Evolutionary conservation across 2,329 filamentous ascomycete species (phyloP), one percentile per base, ranked within the genome.

Genomic region (Aspergillus pseudoterreus): DNA sequence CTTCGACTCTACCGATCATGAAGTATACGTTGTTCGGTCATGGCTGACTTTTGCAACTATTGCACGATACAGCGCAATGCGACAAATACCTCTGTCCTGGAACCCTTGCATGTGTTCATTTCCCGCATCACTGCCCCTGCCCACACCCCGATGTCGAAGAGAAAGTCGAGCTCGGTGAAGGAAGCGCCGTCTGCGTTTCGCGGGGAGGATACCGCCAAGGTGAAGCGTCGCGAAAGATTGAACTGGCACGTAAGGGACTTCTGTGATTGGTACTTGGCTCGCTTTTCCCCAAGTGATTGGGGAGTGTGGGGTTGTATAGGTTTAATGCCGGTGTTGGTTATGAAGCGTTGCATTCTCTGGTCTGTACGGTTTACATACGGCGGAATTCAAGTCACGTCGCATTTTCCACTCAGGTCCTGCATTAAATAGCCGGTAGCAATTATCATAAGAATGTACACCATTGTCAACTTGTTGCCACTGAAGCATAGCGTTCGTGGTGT

Each of bases 121-220:
- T 95, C 75, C 92, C 94, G 1, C 92, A 97, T 70, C 94, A 99
- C 74, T 99, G 94, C 72, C 94, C 94, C 24, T 99, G 94, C 74
- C 80, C 90, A 2, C 95, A 87, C 76, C 85, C 87, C 1, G 73
- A 78, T 8, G 77, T 87, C 55, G 85, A 92, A 66, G 88, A 92
- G 59, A 94, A 94, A 67, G 82, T 90, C 57, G 89, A 78, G 53
- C 55, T 78, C n/a, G 73, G 71, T 10, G 75, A 78, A 47, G 76
- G 76, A 33, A 77, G 74, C 55, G 71, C 73, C 2, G 59, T 78
- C 38, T 78, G 76, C 58, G 69, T 74, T 6, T 78, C 74, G 6
- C 77, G 72, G 53, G 76, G 76, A 5, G 76, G 76, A 4, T 79
- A 66, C 54, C 75, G 74, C 56, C 62, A 64, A 24, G 75, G 74